phyloP scores from a whole-genome alignment of 306 rosid genomes.

The Gynostemma pentaphyllum region DNA sequence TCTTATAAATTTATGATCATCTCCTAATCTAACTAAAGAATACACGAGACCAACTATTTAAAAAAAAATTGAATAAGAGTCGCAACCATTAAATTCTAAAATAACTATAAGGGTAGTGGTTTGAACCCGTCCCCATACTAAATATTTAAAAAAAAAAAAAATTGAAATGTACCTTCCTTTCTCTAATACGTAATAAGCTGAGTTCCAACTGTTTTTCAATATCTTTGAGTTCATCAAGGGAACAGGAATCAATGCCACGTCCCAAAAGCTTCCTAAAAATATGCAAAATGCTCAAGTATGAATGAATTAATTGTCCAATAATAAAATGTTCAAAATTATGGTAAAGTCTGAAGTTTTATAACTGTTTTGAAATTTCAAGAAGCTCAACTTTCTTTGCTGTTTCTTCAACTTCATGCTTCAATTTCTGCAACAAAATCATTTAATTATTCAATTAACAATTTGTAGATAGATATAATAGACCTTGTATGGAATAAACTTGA shows the following conservation, averaged over 20 bases:
- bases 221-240: constrained; percentile 35
- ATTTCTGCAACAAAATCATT: constrained; percentile 26
- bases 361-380: constrained; percentile 46
- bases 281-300: not conserved
- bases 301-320: not conserved
- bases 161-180: constrained; percentile 39
- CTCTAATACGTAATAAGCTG: constrained; percentile 32
- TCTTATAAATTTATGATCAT: too few species aligned
- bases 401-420: constrained; percentile 33
- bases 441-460: not conserved
- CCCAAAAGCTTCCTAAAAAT: constrained; percentile 54
- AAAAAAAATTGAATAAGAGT: too few species aligned
- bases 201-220: constrained; percentile 27
- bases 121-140: too few species aligned
- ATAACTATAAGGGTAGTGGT: too few species aligned
- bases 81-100: too few species aligned
- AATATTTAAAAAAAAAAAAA: too few species aligned
- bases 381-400: constrained; percentile 38
- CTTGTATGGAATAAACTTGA: too few species aligned
- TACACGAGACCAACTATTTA: too few species aligned
- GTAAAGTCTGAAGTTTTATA: not conserved
- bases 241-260: constrained; percentile 27
- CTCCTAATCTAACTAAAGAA: too few species aligned
- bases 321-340: not conserved
- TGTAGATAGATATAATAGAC: too few species aligned